Conservation (phyloP, 768 basidiomycete species). For the button mushroom (Agaricus bisporus) region DNA sequence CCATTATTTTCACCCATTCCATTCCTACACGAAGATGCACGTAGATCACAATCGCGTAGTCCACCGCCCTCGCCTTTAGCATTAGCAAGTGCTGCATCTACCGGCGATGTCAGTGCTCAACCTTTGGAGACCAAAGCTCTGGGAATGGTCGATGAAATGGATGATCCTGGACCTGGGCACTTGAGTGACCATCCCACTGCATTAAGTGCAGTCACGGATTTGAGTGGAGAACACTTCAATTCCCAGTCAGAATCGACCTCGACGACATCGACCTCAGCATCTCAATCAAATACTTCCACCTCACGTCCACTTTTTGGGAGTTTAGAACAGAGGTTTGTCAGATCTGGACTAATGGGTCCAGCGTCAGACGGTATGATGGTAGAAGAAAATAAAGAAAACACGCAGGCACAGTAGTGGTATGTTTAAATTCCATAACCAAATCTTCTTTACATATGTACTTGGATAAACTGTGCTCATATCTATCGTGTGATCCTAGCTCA, state of each 20-base stretch:
- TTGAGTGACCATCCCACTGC: slow-evolving; percentile 76
- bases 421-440: neutral
- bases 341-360: slow-evolving; percentile 30
- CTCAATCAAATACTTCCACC: slow-evolving; percentile 9
- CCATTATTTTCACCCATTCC: slow-evolving; percentile 86
- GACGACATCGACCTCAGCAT: neutral
- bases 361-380: slow-evolving; percentile 37
- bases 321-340: slow-evolving; percentile 61
- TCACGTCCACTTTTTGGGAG: slow-evolving; percentile 48
- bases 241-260: neutral
- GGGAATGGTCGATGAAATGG: slow-evolving; percentile 81
- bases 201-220: slow-evolving; percentile 56
- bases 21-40: slow-evolving; percentile 79
- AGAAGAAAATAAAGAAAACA: slow-evolving; percentile 54
- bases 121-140: slow-evolving; percentile 44
- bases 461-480: too few species aligned
- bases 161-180: slow-evolving; percentile 80
- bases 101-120: slow-evolving; percentile 26
- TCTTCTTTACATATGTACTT: too few species aligned
- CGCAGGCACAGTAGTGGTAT: slow-evolving; percentile 1
- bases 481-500: too few species aligned
- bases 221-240: neutral
- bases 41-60: slow-evolving; percentile 73
- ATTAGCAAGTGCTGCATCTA: slow-evolving; percentile 28
- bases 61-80: slow-evolving; percentile 72